Conservation (phyloP, 768 basidiomycete species). For the Lentinula boryana region DNA sequence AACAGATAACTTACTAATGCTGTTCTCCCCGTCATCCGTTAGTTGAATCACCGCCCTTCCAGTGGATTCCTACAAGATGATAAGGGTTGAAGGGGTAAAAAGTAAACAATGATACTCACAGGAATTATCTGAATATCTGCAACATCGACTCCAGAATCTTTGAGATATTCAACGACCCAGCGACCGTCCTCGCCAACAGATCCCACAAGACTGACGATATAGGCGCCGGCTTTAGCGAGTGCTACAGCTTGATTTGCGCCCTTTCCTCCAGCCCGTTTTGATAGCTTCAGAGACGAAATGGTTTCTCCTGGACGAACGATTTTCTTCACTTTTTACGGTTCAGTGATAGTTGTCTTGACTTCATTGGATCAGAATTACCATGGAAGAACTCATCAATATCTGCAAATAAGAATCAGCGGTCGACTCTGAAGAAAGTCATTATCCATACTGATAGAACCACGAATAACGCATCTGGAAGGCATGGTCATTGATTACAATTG, state of each 20-base stretch:
- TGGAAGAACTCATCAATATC: constrained; percentile 57
- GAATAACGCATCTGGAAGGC: constrained; percentile 26
- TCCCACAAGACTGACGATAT: constrained; percentile 38
- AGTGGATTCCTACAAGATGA: constrained; percentile 34
- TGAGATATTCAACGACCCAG: constrained; percentile 39
- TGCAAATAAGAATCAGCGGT: constrained; percentile 14
- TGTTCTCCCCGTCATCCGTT: constrained; percentile 51
- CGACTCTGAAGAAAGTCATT: neutral
- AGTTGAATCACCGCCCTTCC: constrained; percentile 61
- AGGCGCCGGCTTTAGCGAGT: constrained; percentile 44
- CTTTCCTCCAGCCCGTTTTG: constrained; percentile 52
- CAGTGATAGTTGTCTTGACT: neutral
- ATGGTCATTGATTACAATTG: neutral
- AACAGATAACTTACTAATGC: constrained; percentile 40
- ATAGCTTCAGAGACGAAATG: constrained; percentile 43
- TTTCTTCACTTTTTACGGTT: constrained; percentile 32
- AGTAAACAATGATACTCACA: constrained; percentile 18
- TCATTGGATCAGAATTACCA: constrained; percentile 23
- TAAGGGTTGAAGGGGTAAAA: neutral
- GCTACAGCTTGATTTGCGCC: constrained; percentile 63
- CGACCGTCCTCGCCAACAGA: constrained; percentile 48
- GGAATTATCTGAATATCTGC: constrained; percentile 30
- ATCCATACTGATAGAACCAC: constrained; percentile 46
- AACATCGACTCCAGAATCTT: constrained; percentile 33
- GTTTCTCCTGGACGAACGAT: constrained; percentile 57